Evolutionary conservation across 169 alveolate genomes (phyloP).

Genomic region (Plasmodium sp.): DNA sequence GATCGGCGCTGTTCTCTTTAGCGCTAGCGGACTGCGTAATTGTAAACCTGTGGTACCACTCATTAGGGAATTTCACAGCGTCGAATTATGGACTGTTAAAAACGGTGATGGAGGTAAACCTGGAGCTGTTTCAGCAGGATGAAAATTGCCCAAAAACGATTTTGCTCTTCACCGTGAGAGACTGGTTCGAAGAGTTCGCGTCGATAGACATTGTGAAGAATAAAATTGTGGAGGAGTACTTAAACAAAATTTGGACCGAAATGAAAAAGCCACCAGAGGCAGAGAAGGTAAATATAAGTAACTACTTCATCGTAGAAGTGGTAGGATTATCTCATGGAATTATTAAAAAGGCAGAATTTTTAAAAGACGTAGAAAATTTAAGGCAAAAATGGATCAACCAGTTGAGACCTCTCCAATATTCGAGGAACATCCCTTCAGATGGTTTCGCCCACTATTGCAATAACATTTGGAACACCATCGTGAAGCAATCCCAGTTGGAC

Average conservation of each 20-base stretch:
- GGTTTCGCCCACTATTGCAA: conserved; percentile 87
- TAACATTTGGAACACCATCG: conserved; percentile 85
- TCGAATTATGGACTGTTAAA: conserved; percentile 91
- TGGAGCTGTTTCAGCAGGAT: conserved; percentile 83
- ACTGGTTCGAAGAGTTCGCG: conserved; percentile 86
- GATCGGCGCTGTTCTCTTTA: conserved; percentile 90
- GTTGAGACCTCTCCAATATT: conserved; percentile 84
- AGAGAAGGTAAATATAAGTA: conserved; percentile 13
- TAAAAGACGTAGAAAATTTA: conserved; percentile 77
- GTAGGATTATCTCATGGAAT: conserved; percentile 87
- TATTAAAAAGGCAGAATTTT: conserved; percentile 81
- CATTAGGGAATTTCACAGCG: conserved; percentile 90
- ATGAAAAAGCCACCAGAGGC: conserved; percentile 78
- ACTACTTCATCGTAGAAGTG: conserved; percentile 82
- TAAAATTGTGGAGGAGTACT: conserved; percentile 82
- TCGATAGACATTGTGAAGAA: conserved; percentile 80
- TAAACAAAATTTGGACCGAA: conserved; percentile 87
- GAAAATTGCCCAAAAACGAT: conserved; percentile 24
- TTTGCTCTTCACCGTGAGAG: conserved; percentile 81
- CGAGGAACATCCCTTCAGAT: conserved; percentile 90
- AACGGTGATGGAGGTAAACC: conserved; percentile 90
- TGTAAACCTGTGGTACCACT: conserved; percentile 89
- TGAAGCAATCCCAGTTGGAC: conserved; percentile 88
- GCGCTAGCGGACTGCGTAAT: conserved; percentile 92
- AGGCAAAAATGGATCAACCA: conserved; percentile 77